Evolutionary conservation across 805 yeast species (phyloP).

Genomic region (Kazachstania bromeliacearum): DNA sequence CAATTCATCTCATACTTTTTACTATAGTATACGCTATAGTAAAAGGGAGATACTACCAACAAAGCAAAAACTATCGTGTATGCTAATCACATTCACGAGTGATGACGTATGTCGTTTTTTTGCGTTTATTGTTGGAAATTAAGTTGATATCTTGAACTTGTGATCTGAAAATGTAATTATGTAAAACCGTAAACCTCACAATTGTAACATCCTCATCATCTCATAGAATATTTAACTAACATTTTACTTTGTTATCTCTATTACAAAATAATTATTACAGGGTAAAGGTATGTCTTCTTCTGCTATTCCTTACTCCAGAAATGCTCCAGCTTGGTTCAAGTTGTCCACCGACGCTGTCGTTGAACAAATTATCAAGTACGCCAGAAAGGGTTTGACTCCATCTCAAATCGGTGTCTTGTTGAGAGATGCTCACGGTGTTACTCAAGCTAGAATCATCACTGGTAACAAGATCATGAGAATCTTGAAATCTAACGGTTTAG

Average conservation of each 20-base stretch:
- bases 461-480: slow-evolving; percentile 99
- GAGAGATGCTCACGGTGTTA: slow-evolving; percentile 99
- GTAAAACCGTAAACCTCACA: neutral
- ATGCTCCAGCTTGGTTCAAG: slow-evolving; percentile 99
- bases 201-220: slow-evolving; percentile 1
- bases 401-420: slow-evolving; percentile 98
- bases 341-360: slow-evolving; percentile 88
- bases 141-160: slow-evolving; percentile 1
- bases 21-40: neutral
- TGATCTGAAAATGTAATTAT: neutral
- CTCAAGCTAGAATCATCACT: slow-evolving; percentile 93
- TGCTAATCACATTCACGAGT: too few species aligned
- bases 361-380: slow-evolving; percentile 98
- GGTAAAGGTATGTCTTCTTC: slow-evolving; percentile 99
- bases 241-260: slow-evolving; percentile 3
- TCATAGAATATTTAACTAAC: slow-evolving; percentile 7
- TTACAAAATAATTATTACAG: too few species aligned
- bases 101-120: too few species aligned
- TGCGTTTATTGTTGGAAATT: neutral
- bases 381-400: slow-evolving; percentile 99
- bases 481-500: slow-evolving; percentile 98
- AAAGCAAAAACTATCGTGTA: too few species aligned
- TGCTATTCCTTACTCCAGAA: slow-evolving; percentile 98
- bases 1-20: slow-evolving; percentile 10
- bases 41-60: too few species aligned